Conservation (phyloP, 2,329 filamentous ascomycete species). For the Cercospora citrullina region DNA sequence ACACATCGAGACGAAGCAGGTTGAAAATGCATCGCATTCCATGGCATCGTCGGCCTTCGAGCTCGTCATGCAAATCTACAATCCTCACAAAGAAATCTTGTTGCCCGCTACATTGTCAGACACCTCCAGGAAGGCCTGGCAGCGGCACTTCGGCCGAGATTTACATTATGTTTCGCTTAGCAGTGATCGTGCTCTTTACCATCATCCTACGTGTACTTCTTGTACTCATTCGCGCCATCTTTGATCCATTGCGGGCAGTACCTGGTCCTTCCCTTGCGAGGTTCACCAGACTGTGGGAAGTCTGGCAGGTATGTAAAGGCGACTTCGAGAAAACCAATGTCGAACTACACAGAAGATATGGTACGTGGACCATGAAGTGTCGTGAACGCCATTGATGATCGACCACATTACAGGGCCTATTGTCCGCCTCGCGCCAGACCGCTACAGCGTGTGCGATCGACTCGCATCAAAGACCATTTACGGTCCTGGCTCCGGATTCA, state of each 20-base stretch:
- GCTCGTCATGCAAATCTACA: background rate
- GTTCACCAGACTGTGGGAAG: conserved; percentile 17
- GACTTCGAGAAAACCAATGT: conserved; percentile 10
- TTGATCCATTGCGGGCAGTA: background rate
- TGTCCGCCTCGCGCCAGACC: conserved; percentile 36
- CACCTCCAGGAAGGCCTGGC: background rate
- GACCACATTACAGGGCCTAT: conserved; percentile 18
- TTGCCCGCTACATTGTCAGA: background rate
- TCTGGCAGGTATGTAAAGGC: conserved; percentile 1
- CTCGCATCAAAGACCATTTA: conserved; percentile 37
- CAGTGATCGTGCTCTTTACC: background rate
- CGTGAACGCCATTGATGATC: too few species aligned
- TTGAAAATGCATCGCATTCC: too few species aligned
- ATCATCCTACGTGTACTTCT: background rate
- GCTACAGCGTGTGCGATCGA: conserved; percentile 35
- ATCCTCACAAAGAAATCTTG: background rate
- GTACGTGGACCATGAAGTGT: background rate
- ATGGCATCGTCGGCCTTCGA: background rate
- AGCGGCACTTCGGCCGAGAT: background rate
- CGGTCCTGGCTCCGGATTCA: conserved; percentile 43
- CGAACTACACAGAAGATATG: conserved; percentile 13
- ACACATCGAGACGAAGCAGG: too few species aligned
- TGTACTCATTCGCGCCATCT: background rate
- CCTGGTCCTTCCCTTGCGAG: conserved; percentile 15
- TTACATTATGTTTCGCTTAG: background rate